Evolutionary conservation across 2,329 filamentous ascomycete species (phyloP), one percentile per base, ranked within the genome.

Genomic region (Alternaria conjuncta): DNA sequence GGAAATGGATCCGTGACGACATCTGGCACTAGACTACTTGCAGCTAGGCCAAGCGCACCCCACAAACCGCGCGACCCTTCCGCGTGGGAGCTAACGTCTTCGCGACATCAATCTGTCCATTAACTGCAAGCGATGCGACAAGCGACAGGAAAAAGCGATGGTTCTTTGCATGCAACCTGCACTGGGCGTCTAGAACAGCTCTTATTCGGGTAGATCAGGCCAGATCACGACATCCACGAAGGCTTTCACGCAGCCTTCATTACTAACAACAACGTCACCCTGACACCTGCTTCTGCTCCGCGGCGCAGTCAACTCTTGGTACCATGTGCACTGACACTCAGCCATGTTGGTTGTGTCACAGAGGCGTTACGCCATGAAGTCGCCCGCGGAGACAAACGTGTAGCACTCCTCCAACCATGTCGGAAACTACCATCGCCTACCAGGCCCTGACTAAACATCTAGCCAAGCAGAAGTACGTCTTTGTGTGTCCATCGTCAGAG

Each of bases 401-500:
- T 28, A 28, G 50, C 50, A 63, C 43, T 12, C 18, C 45, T 30
- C 26, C 30, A 15, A 58, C 32, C 23, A 71, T 71, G 68, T 13
- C 58, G 12, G 64, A 69, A 11, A 57, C 47, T 21, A 41, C 54
- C n/a, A 44, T 56, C 20, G 56, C 60, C 20, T 71, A 66, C 55
- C 56, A 65, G 49, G 57, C 59, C 5, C 69, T 73, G 9, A 63
- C 60, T 13, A 49, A 57, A 20, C 63, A 72, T 46, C 47, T 73
- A 54, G 65, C 66, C 21, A 45, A 64, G 21, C 43, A 23, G 9
- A 62, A 60, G 1, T 73, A 73, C 28, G 44, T 45, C 30, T 73
- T 72, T 44, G 50, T 72, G 5, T 73, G 71, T 21, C 71, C 69
- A 5, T 72, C 71, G 11, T 69, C 71, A 55, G 71, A 73, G 32